Evolutionary conservation across 2,329 filamentous ascomycete genomes (phyloP), one percentile per base, ranked within the genome.

Genomic region (Zopfia rhizophila): DNA sequence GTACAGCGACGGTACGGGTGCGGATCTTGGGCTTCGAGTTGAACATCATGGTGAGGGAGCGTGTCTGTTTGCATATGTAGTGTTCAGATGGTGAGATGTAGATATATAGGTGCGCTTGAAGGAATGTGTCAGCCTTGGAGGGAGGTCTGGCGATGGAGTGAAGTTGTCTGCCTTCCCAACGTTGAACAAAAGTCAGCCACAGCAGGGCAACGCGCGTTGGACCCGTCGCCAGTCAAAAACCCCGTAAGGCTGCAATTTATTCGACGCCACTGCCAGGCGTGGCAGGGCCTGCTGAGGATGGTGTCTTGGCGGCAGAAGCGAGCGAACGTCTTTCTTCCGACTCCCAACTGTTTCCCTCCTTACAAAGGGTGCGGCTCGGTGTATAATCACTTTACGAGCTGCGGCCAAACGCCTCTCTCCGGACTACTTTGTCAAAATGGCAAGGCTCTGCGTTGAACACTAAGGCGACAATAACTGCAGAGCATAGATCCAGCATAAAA

Each of bases 11-110:
- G 19, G 65, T 67, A 23, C 58, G 58, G 33, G 58, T 62, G 48
- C 62, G 63, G 48, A 70, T 68, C 55, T 68, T 69, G 38, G 65
- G 61, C 29, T 63, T 63, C 30, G 53, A 38, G 32, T 50, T 48
- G 47, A 69, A 68, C 65, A 68, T 68, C 48, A 38, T 52, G 54
- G 48, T 23, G 30, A 25, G 22, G 31, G 43, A 49, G 18, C 13
- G 45, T 24, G 42, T 35, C 43, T 48, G 27, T 38, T 38, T 13
- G 43, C 12, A 22, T 40, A 13, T 22, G 45, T 41, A 42, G 47
- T 38, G 36, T 42, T 38, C 39, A 24, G 48, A 41, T 39, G 46
- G 36, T 42, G 40, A 19, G 19, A 24, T 56, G 55, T 29, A 56
- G 58, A 48, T 40, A 48, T 54, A 53, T 49, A 14, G 39, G 38